phyloP scores from a whole-genome alignment of 176 grass and related monocot genomes.

The Thalia dealbata region DNA sequence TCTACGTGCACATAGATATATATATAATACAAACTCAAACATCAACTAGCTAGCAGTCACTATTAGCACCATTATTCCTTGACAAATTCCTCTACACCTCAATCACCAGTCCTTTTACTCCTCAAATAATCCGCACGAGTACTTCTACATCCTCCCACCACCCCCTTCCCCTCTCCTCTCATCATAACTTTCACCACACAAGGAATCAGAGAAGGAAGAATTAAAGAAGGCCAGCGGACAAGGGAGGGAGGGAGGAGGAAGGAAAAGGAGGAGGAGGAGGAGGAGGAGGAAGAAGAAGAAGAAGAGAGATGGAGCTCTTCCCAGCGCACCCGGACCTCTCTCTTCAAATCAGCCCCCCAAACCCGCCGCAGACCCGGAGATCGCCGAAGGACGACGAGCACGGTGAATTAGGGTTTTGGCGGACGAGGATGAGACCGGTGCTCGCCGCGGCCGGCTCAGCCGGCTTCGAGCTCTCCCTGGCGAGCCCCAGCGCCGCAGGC shows the following conservation, averaged over 20 bases:
- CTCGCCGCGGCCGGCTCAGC: neutral
- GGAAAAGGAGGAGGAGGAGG: neutral
- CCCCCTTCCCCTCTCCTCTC: neutral
- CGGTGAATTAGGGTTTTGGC: slow-evolving; percentile 13
- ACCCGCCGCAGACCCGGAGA: neutral
- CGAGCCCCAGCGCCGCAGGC: neutral
- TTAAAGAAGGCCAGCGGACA: neutral
- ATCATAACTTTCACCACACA: neutral
- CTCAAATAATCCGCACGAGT: neutral
- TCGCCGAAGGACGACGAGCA: neutral
- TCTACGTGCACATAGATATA: neutral
- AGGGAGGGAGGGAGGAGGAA: too few species aligned
- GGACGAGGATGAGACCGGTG: neutral
- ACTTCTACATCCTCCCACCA: neutral
- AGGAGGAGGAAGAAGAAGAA: neutral
- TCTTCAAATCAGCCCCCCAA: slow-evolving; percentile 16
- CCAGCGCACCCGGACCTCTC: slow-evolving; percentile 11
- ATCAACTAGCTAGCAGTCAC: neutral
- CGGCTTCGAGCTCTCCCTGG: slow-evolving; percentile 7
- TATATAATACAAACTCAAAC: neutral
- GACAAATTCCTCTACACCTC: neutral
- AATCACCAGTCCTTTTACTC: neutral
- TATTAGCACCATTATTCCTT: neutral
- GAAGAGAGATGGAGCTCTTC: slow-evolving; percentile 13
- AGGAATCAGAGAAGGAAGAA: neutral